Evolutionary conservation across 1,284 basidiomycete species (phyloP).

Genomic region (Boletellus sp.): DNA sequence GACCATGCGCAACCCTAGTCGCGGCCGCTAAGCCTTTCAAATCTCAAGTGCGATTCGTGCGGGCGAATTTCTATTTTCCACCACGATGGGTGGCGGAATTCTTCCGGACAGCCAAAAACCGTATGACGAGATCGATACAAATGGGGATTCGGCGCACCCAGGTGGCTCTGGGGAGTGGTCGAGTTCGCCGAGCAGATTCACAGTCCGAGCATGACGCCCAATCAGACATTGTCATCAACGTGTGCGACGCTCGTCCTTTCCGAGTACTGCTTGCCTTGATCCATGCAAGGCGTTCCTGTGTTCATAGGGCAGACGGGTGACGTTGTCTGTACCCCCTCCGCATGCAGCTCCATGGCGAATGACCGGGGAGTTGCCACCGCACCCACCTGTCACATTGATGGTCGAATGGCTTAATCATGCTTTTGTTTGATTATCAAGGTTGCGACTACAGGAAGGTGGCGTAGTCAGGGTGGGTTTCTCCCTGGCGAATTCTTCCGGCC

Average conservation of each 20-base stretch:
- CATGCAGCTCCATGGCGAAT: conserved; percentile 18
- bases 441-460: conserved; percentile 18
- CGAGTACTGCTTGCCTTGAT: conserved; percentile 21
- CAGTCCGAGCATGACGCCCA: conserved; percentile 14
- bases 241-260: conserved; percentile 25
- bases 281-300: conserved; percentile 29
- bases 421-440: conserved; percentile 21
- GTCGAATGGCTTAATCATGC: conserved; percentile 3
- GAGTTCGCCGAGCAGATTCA: conserved; percentile 29
- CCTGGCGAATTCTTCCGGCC: conserved; percentile 17
- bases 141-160: conserved; percentile 27
- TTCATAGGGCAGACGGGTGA: conserved; percentile 15
- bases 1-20: conserved; percentile 23
- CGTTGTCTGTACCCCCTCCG: conserved; percentile 23
- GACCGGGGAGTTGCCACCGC: conserved; percentile 26
- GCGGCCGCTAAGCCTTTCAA: conserved; percentile 16
- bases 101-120: conserved; percentile 16
- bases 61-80: conserved; percentile 22
- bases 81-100: conserved; percentile 17
- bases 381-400: conserved; percentile 18
- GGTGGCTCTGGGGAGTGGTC: conserved; percentile 2
- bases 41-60: conserved; percentile 27
- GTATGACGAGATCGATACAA: conserved; percentile 23
- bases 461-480: conserved; percentile 20
- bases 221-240: conserved; percentile 24